These are phyloP conservation scores for Backusella westeae DNA, from an alignment of 192 early-diverging fungal genomes.

Conservation along the genomic window DNA sequence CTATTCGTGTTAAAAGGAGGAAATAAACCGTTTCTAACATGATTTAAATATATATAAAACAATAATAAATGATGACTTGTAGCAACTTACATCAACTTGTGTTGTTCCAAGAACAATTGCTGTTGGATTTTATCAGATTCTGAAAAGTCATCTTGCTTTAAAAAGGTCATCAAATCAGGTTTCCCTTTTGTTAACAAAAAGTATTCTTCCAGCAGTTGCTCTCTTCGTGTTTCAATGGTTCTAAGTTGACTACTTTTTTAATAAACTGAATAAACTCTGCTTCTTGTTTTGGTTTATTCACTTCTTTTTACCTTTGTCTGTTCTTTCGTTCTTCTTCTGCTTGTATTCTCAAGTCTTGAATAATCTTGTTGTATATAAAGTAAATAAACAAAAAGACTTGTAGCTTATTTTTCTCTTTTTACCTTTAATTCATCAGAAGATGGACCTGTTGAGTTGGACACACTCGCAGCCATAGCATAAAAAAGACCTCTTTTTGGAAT, in stretches of 20 bases:
- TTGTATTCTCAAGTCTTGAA: constrained; percentile 12
- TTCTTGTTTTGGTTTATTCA: not conserved
- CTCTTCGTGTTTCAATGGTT: constrained; percentile 9
- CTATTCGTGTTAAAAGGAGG: not conserved
- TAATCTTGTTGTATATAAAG: not conserved
- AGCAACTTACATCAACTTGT: constrained; percentile 14
- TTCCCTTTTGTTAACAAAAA: constrained; percentile 19
- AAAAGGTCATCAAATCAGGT: constrained; percentile 10
- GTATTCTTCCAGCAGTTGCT: constrained; percentile 14
- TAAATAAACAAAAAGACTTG: not conserved
- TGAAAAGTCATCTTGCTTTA: constrained; percentile 18
- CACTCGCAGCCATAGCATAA: constrained; percentile 10
- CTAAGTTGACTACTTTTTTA: constrained; percentile 2
- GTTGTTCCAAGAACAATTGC: constrained; percentile 15
- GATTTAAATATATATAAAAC: not conserved
- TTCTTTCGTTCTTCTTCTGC: constrained; percentile 14
- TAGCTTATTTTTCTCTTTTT: not conserved
- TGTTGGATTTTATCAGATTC: constrained; percentile 11
- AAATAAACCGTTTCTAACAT: constrained; percentile 8
- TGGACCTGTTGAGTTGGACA: not conserved
- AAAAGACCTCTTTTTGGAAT: not conserved
- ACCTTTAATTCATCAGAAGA: constrained; percentile 7
- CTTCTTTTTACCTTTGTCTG: not conserved
- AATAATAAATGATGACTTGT: not conserved
- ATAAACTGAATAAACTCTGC: not conserved